Evolutionary conservation across 768 basidiomycete species (phyloP).

Genomic region (Russula compacta): DNA sequence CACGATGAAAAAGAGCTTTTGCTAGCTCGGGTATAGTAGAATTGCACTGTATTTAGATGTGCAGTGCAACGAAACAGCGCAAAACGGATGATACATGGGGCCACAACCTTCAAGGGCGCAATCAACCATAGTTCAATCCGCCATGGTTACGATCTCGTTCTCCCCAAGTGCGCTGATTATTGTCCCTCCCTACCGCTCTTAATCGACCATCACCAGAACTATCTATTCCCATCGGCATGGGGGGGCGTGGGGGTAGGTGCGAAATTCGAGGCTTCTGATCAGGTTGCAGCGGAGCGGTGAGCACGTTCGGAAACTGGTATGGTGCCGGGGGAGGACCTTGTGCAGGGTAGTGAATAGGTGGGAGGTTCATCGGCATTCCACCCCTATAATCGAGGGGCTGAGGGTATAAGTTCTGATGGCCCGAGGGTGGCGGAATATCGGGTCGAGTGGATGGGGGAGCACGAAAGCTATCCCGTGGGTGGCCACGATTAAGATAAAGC

Average conservation of each 20-base stretch:
- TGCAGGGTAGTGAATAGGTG: slow-evolving; percentile 17
- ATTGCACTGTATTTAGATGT: background rate
- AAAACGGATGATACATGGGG: background rate
- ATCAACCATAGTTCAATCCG: slow-evolving; percentile 28
- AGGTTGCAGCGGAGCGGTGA: background rate
- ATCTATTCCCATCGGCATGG: slow-evolving; percentile 17
- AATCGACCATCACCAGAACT: slow-evolving; percentile 7
- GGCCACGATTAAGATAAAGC: slow-evolving; percentile 1
- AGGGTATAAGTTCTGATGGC: slow-evolving; percentile 16
- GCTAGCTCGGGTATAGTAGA: background rate
- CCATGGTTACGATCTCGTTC: slow-evolving; percentile 19
- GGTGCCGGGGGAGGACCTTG: slow-evolving; percentile 16
- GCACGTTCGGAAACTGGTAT: slow-evolving; percentile 3
- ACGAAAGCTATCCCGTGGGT: slow-evolving; percentile 17
- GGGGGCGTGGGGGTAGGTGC: slow-evolving; percentile 19
- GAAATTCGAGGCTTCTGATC: slow-evolving; percentile 14
- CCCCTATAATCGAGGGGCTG: slow-evolving; percentile 6
- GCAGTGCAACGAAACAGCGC: background rate
- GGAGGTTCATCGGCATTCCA: slow-evolving; percentile 10
- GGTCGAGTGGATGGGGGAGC: slow-evolving; percentile 21
- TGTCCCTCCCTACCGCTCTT: slow-evolving; percentile 12
- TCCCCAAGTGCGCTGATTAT: slow-evolving; percentile 15
- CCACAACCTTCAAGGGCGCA: background rate
- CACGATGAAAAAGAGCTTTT: background rate
- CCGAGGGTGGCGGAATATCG: slow-evolving; percentile 23